A percentile compares a stretch with the other conserved stretches of the same genome.
Evolutionary conservation across 2,329 filamentous ascomycete genomes (phyloP).

Genomic region (Calonectria naviculata): DNA sequence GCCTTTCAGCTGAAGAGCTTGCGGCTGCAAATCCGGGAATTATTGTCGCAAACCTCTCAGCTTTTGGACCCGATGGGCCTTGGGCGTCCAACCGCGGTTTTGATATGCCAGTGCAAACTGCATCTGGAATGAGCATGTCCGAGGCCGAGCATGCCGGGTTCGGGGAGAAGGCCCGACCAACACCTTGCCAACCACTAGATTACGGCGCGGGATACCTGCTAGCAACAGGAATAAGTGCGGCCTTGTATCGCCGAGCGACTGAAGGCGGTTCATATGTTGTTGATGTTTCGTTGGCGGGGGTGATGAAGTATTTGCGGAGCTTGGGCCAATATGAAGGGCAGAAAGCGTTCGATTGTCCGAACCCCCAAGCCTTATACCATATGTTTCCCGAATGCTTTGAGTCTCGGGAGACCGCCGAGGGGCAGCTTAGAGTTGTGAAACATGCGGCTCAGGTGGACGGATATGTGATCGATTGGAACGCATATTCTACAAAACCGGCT

Average conservation of each 20-base stretch:
- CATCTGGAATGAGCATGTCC: constrained; percentile 54
- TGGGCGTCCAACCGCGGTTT: background rate
- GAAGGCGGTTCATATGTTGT: constrained; percentile 62
- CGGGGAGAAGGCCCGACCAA: constrained; percentile 51
- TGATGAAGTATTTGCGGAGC: constrained; percentile 66
- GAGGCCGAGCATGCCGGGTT: constrained; percentile 59
- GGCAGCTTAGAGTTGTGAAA: background rate
- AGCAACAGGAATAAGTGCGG: constrained; percentile 62
- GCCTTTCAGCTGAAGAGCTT: constrained; percentile 50
- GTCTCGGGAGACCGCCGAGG: background rate
- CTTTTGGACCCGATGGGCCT: background rate
- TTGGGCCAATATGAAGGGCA: constrained; percentile 60
- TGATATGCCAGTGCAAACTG: background rate
- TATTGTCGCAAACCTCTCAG: constrained; percentile 61
- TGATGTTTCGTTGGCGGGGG: constrained; percentile 65
- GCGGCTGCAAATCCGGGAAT: constrained; percentile 53
- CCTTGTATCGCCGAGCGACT: constrained; percentile 57
- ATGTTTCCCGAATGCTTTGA: background rate
- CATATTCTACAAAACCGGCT: background rate
- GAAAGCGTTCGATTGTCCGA: constrained; percentile 53
- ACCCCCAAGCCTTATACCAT: background rate
- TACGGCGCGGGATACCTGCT: constrained; percentile 66
- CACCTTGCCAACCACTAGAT: constrained; percentile 67
- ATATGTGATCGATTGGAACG: background rate
- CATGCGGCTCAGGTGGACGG: background rate